Base-by-base conservation (phyloP, 768 basidiomycete species). In the Rhodotorula kratochvilovae region DNA sequence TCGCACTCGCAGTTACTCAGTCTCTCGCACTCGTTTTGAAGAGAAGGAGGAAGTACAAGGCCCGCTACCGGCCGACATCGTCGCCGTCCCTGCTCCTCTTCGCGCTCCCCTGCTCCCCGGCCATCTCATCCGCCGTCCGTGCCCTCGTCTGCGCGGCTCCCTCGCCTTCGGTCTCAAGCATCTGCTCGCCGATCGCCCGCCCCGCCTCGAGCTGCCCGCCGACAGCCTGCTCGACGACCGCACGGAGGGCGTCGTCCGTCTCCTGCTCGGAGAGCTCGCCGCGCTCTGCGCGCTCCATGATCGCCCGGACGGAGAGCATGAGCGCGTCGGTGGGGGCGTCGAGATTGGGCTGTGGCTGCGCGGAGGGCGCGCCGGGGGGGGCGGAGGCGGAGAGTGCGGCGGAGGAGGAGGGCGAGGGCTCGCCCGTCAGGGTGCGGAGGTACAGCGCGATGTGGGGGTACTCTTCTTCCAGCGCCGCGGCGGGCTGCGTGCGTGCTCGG, bases 201-300 rank as follows among this genome's bases (percentile, higher is more conserved):
- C 72, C 74, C 35, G 78, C 67, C 58, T 77, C 78, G 56, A 69
- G 62, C 60, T 78, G 76, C 45, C 78, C 68, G 48, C 74, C 67
- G 12, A 73, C 73, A 61, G 78, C 77, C 63, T 77, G 76, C 62
- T 79, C 78, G 42, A 80, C 80, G 5, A 80, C 72, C 70, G 78
- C 78, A 70, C 80, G 77, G 68, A 82, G 68, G 66, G 74, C 75
- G 21, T 77, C 79, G 64, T 82, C 77, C 45, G 71, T 64, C 43
- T 74, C 72, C 4, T 35, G 43, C 29, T 72, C 80, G 72, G 42
- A 55, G 29, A 75, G 29, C 55, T 75, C 74, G n/a, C 74, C 74
- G 46, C 77, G 60, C 45, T 80, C 78, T 5, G 79, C 73, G 29
- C 79, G 72, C 48, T 77, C 74, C 79, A 82, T 80, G 65, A 82